Evolutionary conservation across 2,329 filamentous ascomycete genomes (phyloP), one percentile per base, ranked within the genome.

Genomic region (Colletotrichum sp.): DNA sequence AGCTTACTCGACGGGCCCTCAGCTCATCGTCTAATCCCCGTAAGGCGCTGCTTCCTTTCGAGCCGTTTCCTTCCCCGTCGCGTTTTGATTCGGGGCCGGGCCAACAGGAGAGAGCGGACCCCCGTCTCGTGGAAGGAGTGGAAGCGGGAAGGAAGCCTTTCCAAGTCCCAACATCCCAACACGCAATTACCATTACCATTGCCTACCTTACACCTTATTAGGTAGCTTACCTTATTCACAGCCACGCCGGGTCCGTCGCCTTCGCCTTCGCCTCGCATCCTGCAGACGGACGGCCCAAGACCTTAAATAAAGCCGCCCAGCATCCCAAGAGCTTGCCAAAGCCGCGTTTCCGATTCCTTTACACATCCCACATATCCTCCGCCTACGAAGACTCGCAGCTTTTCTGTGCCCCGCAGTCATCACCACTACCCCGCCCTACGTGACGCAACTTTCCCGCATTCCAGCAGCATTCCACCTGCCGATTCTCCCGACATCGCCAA

Each of bases 371-470:
- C 44, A 13, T 49, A 12, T 49, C 34, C 24, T 28, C 21, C 28
- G 44, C 21, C 36, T 44, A 28, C n/a, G 9, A 69, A 5, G 5
- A 28, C 36, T 39, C n/a, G 57, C 49, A 64, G 60, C 21, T 55
- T 6, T 49, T n/a, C 15, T 10, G 21, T 67, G 70, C 67, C 55
- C 75, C 67, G 71, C 75, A 71, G 32, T 57, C 60, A 34, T 30
- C 59, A 62, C 34, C 59, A 9, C 52, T 68, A 68, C 65, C 71
- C 75, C 75, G 66, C 71, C 65, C 26, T 36, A 16, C 64, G 55
- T 71, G 75, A 75, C 71, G 62, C 75, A 67, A 71, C 57, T 28
- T 66, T 21, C 44, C 44, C 44, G 44, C 44, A 49, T 3, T 49
- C 9, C 44, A 49, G 44, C 60, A 66, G 15, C 6, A 57, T 62